Evolutionary conservation across 2,329 filamentous ascomycete genomes (phyloP).

Genomic region (Colletotrichum lini): DNA sequence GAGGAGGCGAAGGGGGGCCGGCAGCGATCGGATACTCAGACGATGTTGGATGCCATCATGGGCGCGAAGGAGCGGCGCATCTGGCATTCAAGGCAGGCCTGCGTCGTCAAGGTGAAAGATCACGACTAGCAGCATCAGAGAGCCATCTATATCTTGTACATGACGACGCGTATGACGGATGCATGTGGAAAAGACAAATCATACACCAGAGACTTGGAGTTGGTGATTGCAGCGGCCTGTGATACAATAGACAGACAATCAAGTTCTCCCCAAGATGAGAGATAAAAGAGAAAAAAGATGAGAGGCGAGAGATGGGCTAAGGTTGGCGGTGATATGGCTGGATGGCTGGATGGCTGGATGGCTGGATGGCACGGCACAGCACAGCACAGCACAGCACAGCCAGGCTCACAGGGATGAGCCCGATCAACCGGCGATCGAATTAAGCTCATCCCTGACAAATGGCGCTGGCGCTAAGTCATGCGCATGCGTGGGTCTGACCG

Average conservation of each 20-base stretch:
- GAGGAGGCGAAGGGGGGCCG: constrained; percentile 50
- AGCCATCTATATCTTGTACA: constrained; percentile 11
- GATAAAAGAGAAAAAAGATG: too few species aligned
- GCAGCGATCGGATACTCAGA: constrained; percentile 67
- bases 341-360: background rate
- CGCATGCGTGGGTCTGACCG: constrained; percentile 36
- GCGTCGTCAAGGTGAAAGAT: constrained; percentile 68
- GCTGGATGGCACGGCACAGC: background rate
- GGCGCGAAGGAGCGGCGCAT: constrained; percentile 73
- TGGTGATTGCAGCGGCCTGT: constrained; percentile 24
- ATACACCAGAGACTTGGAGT: constrained; percentile 16
- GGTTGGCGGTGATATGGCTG: background rate
- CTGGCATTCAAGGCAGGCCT: constrained; percentile 75
- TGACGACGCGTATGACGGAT: constrained; percentile 37
- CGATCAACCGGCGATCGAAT: constrained; percentile 20
- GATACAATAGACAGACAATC: constrained; percentile 38
- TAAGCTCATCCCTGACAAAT: constrained; percentile 38
- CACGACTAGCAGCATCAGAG: constrained; percentile 41
- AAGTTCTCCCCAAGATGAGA: constrained; percentile 4
- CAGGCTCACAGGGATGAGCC: constrained; percentile 13
- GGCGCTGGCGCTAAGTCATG: constrained; percentile 26
- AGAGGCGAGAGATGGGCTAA: too few species aligned
- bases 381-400: background rate
- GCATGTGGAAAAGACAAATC: constrained; percentile 24
- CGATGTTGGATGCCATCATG: constrained; percentile 70